Percentiles rank a stretch among this genome's conserved stretches.
phyloP scores from a whole-genome alignment of 2,329 filamentous ascomycete genomes.

The Oidium heveae region DNA sequence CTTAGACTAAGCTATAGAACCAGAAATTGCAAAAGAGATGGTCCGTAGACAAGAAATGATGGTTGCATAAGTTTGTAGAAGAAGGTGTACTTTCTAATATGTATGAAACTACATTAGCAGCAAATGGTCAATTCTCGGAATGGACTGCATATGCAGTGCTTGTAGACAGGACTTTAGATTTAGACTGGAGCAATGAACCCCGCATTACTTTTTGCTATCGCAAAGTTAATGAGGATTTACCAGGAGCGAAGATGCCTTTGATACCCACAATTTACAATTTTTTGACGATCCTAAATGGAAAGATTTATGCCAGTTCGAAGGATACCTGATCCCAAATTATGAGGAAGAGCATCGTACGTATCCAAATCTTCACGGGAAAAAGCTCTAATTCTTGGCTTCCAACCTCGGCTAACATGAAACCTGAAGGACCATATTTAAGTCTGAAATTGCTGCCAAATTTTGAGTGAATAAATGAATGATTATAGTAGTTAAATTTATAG shows the following conservation, averaged over 20 bases:
- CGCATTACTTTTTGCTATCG: not conserved
- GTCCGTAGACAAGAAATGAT: not conserved
- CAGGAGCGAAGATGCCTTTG: not conserved
- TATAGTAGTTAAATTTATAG: too few species aligned
- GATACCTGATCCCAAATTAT: too few species aligned
- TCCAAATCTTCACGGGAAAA: too few species aligned
- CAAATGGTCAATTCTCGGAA: not conserved
- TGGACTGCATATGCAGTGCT: not conserved
- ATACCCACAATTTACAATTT: not conserved
- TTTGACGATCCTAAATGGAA: not conserved
- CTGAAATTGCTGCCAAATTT: too few species aligned
- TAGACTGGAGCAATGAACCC: not conserved
- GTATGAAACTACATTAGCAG: not conserved
- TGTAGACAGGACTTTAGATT: not conserved
- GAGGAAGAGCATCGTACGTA: too few species aligned
- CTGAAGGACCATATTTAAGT: too few species aligned
- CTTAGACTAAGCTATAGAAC: not conserved
- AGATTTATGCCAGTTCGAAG: not conserved
- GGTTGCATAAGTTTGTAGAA: not conserved
- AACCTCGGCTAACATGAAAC: too few species aligned
- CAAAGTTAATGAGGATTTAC: not conserved
- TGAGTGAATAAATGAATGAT: too few species aligned
- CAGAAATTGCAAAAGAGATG: not conserved
- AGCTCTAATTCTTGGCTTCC: too few species aligned
- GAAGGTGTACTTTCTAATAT: not conserved